Conservation (phyloP, 2,329 filamentous ascomycete genomes). For the Juglanconis sp. region DNA sequence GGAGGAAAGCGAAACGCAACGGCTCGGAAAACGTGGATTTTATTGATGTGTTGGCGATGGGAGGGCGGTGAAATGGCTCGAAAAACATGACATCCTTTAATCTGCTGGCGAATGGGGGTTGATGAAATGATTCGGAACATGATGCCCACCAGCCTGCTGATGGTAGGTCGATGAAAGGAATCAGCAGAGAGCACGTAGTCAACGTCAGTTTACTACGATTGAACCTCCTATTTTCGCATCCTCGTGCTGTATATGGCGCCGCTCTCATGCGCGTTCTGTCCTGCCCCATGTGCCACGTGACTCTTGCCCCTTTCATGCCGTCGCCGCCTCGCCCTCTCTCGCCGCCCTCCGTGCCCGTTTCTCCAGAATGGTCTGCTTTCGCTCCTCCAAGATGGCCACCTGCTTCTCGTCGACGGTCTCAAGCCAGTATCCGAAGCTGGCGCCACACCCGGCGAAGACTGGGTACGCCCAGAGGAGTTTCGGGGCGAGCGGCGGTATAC, state of each 20-base stretch:
- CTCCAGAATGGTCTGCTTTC: conserved; percentile 78
- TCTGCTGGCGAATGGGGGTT: background rate
- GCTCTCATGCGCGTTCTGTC: background rate
- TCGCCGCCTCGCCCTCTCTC: conserved; percentile 46
- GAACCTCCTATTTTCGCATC: background rate
- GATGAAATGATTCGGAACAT: background rate
- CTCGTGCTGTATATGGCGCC: background rate
- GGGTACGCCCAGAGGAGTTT: conserved; percentile 89
- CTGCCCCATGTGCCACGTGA: background rate
- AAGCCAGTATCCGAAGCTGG: conserved; percentile 95
- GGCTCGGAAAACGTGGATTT: background rate
- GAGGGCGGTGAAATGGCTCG: background rate
- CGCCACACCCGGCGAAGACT: conserved; percentile 78
- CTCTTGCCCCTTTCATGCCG: background rate
- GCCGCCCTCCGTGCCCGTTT: conserved; percentile 80
- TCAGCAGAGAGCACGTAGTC: background rate
- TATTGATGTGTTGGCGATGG: background rate
- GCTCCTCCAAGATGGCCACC: conserved; percentile 69
- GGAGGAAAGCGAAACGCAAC: background rate
- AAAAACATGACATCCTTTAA: background rate
- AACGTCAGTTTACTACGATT: background rate
- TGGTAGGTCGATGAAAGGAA: background rate
- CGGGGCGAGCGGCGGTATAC: conserved; percentile 88
- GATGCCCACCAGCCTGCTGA: too few species aligned
- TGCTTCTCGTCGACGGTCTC: conserved; percentile 85